These are phyloP conservation scores for Dissophora globulifera DNA, from an alignment of 192 early-diverging fungal genomes.

Conservation along the genomic window DNA sequence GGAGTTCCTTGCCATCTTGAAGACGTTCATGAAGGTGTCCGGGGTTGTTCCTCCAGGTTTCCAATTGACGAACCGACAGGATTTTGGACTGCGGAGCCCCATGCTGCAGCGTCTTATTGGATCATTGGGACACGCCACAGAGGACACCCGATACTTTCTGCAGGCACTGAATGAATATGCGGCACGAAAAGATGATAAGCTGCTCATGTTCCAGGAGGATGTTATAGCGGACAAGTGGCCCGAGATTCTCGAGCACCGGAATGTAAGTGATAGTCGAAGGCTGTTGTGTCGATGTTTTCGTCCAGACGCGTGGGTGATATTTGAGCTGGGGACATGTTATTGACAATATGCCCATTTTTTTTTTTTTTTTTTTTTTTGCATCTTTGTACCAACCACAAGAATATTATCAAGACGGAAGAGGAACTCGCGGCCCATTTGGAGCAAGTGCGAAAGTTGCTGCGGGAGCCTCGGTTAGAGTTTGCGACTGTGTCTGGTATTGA, in stretches of 20 bases:
- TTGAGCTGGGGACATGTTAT: too few relatives aligned
- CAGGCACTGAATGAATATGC: constrained; percentile 58
- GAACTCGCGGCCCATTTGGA: constrained; percentile 64
- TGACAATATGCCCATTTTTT: not conserved
- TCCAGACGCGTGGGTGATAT: not conserved
- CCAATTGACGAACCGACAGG: not conserved
- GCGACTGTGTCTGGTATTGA: constrained; percentile 75
- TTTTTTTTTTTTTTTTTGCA: not conserved
- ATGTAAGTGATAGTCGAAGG: constrained; percentile 53
- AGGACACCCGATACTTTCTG: constrained; percentile 48
- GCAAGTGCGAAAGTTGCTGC: constrained; percentile 60
- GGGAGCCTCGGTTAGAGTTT: constrained; percentile 63
- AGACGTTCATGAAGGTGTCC: constrained; percentile 58
- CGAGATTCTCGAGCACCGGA: constrained; percentile 56
- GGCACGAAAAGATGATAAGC: constrained; percentile 61
- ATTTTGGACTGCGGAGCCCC: constrained; percentile 34
- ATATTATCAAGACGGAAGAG: constrained; percentile 64
- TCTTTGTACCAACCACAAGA: too few relatives aligned
- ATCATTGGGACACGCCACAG: constrained; percentile 51
- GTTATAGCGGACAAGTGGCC: constrained; percentile 58
- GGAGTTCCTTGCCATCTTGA: constrained; percentile 66
- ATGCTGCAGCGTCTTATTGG: constrained; percentile 52
- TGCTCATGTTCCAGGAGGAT: constrained; percentile 64
- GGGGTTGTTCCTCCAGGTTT: constrained; percentile 21
- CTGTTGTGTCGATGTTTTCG: too few relatives aligned